Conservation (phyloP, 2,329 filamentous ascomycete genomes). For the Pseudocercospora macadamiae region DNA sequence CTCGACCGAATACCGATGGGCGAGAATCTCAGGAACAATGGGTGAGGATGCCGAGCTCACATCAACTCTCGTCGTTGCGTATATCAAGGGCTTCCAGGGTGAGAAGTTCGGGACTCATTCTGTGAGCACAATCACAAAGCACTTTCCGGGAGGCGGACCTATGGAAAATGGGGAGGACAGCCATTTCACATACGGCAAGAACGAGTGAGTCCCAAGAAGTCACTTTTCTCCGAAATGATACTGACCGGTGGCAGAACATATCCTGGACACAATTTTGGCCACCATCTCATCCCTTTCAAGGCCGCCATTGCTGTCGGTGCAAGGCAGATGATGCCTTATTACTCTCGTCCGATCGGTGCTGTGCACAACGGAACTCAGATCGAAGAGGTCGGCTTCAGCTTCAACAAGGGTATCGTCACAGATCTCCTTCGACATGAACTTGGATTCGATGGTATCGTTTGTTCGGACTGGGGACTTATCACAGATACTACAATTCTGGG, state of each 20-base stretch:
- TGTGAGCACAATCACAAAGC: constrained; percentile 56
- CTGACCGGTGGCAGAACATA: constrained; percentile 41
- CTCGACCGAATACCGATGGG: constrained; percentile 57
- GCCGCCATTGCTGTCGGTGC: constrained; percentile 55
- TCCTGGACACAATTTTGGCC: constrained; percentile 54
- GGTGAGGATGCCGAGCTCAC: constrained; percentile 53
- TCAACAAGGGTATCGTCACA: constrained; percentile 57
- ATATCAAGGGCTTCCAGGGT: constrained; percentile 55
- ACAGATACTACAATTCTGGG: constrained; percentile 49
- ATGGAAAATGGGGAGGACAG: constrained; percentile 56
- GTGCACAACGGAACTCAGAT: constrained; percentile 40
- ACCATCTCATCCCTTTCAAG: constrained; percentile 56
- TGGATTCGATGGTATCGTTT: constrained; percentile 56
- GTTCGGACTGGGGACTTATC: constrained; percentile 58
- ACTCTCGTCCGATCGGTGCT: constrained; percentile 50
- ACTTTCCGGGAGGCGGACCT: constrained; percentile 57
- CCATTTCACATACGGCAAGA: constrained; percentile 58
- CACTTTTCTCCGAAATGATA: not conserved
- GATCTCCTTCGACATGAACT: constrained; percentile 52
- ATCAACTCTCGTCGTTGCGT: constrained; percentile 39
- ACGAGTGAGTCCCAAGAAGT: constrained; percentile 35
- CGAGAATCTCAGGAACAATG: constrained; percentile 50
- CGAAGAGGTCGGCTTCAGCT: constrained; percentile 54
- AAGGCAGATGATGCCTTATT: constrained; percentile 58
- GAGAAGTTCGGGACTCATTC: constrained; percentile 48